Base-by-base conservation (phyloP, 176 grass and related monocot species). In the Phragmites australis region DNA sequence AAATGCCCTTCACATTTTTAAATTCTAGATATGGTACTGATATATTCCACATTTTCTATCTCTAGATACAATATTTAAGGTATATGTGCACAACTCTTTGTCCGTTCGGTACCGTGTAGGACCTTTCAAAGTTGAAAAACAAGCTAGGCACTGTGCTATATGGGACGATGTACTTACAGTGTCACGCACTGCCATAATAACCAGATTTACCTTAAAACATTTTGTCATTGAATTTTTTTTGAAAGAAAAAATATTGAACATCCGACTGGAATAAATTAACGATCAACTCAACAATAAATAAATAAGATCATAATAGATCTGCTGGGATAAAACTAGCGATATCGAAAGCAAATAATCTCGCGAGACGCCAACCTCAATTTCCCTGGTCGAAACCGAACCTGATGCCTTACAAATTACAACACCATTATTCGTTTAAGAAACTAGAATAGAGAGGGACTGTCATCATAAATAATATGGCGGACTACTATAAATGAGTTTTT, bases 51-150 rank as follows among this genome's bases (percentile, higher is more conserved):
- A 81, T 71, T 56, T 81, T 57, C 4, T 65, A 26, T 70, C 45
- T 5, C 46, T 19, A 45, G 70, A 76, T 56, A 85, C 87, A 85
- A 70, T 89, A 85, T 89, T 77, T 89, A 85, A 81, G 82, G 87
- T 85, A 77, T 89, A 70, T 41, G 10, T 81, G 54, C 70, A 56
- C 48, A 81, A 41, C 46, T 39, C 47, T 80, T 63, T 85, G 76
- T 81, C 58, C 43, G 17, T 21, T 16, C 16, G 50, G 56, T 25
- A 51, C n/a, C 75, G 44, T 32, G 22, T 61, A 32, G 6, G n/a
- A 32, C 18, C 8, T 75, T 53, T 60, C 17, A 40, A 76, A 43
- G 51, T 58, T 60, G 6, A 58, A 51, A 43, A 44, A n/a, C n/a
- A 27, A 37, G 3, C 12, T 72, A 57, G 53, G 53, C 39, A 32